phyloP scores from a whole-genome alignment of 2,329 filamentous ascomycete species.

The Aureobasidium melanogenum region DNA sequence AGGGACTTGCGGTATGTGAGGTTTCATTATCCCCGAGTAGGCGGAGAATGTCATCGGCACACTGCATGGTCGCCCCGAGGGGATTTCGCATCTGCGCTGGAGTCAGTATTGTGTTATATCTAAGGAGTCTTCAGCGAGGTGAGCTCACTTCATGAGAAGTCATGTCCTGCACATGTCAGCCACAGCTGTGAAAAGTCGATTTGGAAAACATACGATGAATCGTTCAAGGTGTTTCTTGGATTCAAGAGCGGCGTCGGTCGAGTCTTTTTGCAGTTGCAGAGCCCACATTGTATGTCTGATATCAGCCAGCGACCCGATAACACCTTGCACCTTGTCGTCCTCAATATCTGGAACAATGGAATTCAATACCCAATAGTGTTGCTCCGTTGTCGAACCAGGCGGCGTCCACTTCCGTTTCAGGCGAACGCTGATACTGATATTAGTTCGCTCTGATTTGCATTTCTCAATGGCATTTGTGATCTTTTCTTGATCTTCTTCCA shows the following conservation, averaged over 20 bases:
- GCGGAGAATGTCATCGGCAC: not conserved
- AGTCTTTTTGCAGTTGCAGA: conserved; percentile 1
- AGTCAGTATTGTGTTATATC: not conserved
- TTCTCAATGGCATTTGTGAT: not conserved
- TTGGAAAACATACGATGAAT: conserved; percentile 4
- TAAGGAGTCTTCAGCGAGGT: too few species aligned
- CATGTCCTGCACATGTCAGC: not conserved
- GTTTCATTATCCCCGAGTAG: not conserved
- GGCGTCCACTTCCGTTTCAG: not conserved
- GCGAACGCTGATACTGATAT: not conserved
- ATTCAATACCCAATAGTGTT: not conserved
- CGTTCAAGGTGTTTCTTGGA: not conserved
- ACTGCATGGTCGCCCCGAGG: not conserved
- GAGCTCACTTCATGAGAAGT: not conserved
- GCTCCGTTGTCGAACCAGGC: not conserved
- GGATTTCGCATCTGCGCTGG: not conserved
- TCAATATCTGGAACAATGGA: not conserved
- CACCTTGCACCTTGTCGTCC: not conserved
- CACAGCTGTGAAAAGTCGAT: too few species aligned
- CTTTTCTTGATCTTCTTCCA: not conserved
- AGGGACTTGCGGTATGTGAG: not conserved
- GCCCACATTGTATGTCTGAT: conserved; percentile 7
- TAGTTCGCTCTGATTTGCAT: not conserved
- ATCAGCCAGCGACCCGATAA: not conserved
- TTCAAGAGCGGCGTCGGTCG: not conserved